Percentiles rank a stretch among this genome's conserved stretches.
Evolutionary conservation across 78 protist species (phyloP).

Genomic region (Monocercomonoides exilis): DNA sequence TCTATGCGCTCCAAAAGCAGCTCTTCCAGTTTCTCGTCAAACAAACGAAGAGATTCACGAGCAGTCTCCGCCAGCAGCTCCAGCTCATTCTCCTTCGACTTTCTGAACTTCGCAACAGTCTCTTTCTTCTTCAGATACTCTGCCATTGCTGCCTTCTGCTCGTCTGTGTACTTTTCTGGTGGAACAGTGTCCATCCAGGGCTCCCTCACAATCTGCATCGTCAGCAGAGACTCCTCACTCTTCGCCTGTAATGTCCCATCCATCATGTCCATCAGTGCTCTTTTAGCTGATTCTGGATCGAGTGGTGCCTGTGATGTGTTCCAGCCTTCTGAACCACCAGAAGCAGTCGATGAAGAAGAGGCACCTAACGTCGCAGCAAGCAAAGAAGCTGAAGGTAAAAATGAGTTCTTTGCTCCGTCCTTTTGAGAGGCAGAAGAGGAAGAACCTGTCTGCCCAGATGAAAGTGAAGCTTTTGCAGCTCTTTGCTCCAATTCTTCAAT

Average conservation of each 20-base stretch:
- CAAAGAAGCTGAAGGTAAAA: too few relatives aligned
- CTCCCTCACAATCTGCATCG: neutral
- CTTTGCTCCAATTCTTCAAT: neutral
- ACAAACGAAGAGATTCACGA: neutral
- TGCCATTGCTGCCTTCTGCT: neutral
- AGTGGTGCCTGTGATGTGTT: too few relatives aligned
- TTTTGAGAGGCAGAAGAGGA: too few relatives aligned
- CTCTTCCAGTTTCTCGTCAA: neutral
- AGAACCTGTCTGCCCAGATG: neutral
- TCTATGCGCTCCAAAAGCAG: neutral
- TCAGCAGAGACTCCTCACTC: neutral
- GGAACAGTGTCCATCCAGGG: conserved; percentile 1
- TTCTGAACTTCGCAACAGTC: neutral
- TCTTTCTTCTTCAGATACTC: neutral
- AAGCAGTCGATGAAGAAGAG: neutral
- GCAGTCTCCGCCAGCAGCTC: neutral
- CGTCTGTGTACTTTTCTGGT: neutral
- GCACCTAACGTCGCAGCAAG: neutral
- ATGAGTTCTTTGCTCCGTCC: too few relatives aligned
- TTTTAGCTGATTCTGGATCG: neutral
- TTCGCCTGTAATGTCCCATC: neutral
- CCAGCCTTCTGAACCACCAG: neutral
- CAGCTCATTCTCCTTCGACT: neutral
- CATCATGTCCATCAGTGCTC: neutral
- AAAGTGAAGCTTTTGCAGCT: neutral